These are phyloP conservation scores for Cutaneotrichosporon dermatis DNA, from an alignment of 1,284 basidiomycete species.

Conservation along the genomic window DNA sequence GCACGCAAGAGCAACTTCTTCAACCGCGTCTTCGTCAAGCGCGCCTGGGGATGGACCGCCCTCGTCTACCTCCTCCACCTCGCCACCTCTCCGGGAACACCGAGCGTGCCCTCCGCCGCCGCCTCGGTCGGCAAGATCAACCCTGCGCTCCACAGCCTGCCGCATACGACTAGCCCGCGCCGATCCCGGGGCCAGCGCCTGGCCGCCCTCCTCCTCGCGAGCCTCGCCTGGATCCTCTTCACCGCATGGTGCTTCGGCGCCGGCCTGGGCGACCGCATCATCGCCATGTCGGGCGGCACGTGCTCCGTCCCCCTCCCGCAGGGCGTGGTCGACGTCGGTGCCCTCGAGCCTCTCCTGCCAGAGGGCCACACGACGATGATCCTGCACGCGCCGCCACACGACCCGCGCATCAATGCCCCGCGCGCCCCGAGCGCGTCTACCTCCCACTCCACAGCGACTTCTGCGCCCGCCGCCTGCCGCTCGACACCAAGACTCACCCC, in stretches of 20 bases:
- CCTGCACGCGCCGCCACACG: neutral
- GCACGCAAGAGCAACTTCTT: constrained; percentile 76
- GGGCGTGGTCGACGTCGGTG: constrained; percentile 14
- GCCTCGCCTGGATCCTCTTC: constrained; percentile 67
- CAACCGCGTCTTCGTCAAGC: constrained; percentile 84
- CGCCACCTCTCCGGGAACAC: constrained; percentile 23
- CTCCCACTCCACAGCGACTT: constrained; percentile 47
- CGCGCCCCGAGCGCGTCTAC: constrained; percentile 14
- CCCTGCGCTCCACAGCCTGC: constrained; percentile 49
- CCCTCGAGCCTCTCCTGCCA: constrained; percentile 13
- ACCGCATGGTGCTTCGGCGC: constrained; percentile 92
- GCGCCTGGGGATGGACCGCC: constrained; percentile 86
- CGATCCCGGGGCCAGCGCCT: constrained; percentile 53
- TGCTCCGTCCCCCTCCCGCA: constrained; percentile 65
- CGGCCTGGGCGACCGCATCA: constrained; percentile 69
- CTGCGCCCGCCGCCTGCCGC: constrained; percentile 56
- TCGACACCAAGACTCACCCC: constrained; percentile 61
- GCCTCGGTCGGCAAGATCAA: constrained; percentile 4
- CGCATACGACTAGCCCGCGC: constrained; percentile 11
- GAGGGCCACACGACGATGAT: constrained; percentile 50
- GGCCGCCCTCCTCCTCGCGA: constrained; percentile 61
- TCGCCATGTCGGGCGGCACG: constrained; percentile 70
- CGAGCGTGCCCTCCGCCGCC: neutral
- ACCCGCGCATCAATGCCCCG: neutral
- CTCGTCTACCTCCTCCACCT: constrained; percentile 56